Conservation (phyloP, 768 basidiomycete genomes). For the Amanita exitialis region DNA sequence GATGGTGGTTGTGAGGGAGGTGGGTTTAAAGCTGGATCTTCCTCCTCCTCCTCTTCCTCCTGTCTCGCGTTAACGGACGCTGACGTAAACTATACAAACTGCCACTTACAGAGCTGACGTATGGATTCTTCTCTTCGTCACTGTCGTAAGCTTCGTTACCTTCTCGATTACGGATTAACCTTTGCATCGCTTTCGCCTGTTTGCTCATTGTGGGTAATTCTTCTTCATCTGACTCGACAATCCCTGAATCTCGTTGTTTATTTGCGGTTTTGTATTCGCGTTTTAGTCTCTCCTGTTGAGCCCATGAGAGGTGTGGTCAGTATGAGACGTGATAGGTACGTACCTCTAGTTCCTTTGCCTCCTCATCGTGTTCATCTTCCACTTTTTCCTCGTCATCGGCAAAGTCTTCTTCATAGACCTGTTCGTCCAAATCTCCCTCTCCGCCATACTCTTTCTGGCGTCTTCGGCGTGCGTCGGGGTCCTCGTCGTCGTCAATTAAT, state of each 20-base stretch:
- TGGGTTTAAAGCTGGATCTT: slow-evolving; percentile 27
- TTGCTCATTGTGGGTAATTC: slow-evolving; percentile 44
- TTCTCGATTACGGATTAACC: slow-evolving; percentile 76
- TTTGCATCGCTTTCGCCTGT: slow-evolving; percentile 75
- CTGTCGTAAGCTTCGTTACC: slow-evolving; percentile 76
- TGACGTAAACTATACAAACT: neutral
- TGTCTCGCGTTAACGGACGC: slow-evolving; percentile 9
- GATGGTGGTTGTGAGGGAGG: slow-evolving; percentile 39
- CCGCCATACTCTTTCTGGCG: slow-evolving; percentile 53
- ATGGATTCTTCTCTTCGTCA: slow-evolving; percentile 79
- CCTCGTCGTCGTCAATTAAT: slow-evolving; percentile 64
- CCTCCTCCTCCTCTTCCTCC: slow-evolving; percentile 72
- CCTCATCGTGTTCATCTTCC: slow-evolving; percentile 72
- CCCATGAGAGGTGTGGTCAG: slow-evolving; percentile 7
- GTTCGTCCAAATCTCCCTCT: slow-evolving; percentile 78
- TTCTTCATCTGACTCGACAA: slow-evolving; percentile 73
- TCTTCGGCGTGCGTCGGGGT: slow-evolving; percentile 32
- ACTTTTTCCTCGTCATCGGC: slow-evolving; percentile 83
- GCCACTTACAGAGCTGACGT: slow-evolving; percentile 59
- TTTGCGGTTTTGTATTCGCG: slow-evolving; percentile 74
- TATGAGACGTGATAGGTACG: slow-evolving; percentile 11
- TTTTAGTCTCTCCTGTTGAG: slow-evolving; percentile 66
- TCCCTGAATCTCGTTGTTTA: slow-evolving; percentile 55
- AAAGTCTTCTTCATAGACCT: slow-evolving; percentile 75
- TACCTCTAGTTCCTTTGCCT: slow-evolving; percentile 76